Evolutionary conservation across 208 protist genomes (phyloP), one percentile per base, ranked within the genome.

Genomic region (Strigomonas culicis): DNA sequence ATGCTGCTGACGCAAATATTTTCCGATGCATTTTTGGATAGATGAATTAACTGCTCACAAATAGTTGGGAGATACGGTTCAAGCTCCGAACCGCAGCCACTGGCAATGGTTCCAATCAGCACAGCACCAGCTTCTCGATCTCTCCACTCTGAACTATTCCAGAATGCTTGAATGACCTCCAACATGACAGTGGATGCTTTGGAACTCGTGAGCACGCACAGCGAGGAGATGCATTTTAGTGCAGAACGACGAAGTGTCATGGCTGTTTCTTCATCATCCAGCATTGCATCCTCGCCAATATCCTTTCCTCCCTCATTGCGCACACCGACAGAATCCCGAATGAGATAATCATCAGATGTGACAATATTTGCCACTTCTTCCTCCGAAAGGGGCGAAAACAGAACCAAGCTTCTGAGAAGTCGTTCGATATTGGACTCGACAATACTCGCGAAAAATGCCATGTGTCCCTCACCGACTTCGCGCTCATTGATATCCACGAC

Each of bases 1-100:
- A 95, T 92, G 60, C 90, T 95, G n/a, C 72, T 72, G 11, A 95
- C 86, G 66, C 88, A 95, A 44, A 93, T 74, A 60, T 93, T 77
- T 52, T 90, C 82, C 27, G 62, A 68, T 25, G 61, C 49, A 57
- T 79, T 78, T n/a, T 44, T 57, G 47, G 77, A 72, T 57, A 88
- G 72, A 22, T 58, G 47, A 27, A 81, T 30, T 13, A 95, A 70
- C 58, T 93, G 78, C 22, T 63, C 49, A 21, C 73, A 70, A 59
- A 93, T 17, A 15, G 53, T 59, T 44, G 68, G 50, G 31, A 93
- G 71, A 27, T 64, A 55, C 1, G 25, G 21, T 3, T 72, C 59
- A 56, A 95, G 74, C 55, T 91, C 73, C 22, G 34, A 62, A 2
- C 72, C 72, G 62, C 90, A 95, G 19, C 85, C 84, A 22, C 56